phyloP scores from a whole-genome alignment of 2,329 filamentous ascomycete species.

The Fusarium heterosporum region DNA sequence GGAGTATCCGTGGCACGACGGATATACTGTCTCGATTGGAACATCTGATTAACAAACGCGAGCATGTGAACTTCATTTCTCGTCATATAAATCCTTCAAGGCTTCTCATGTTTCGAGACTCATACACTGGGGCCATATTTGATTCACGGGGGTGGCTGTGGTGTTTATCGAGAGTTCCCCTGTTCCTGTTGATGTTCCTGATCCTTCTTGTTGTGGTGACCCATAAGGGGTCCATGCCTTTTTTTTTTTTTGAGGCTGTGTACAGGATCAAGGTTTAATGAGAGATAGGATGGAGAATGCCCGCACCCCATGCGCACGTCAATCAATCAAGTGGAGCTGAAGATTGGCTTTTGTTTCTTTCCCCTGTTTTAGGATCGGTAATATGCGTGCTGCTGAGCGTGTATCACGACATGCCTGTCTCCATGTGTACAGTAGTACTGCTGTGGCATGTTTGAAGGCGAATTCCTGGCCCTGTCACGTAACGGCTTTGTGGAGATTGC shows the following conservation, averaged over 20 bases:
- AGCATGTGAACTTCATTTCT: background rate
- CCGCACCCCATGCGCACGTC: background rate
- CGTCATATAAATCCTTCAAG: background rate
- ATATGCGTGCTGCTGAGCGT: conserved; percentile 1
- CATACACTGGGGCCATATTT: conserved; percentile 3
- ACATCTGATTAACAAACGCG: background rate
- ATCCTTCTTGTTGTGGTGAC: conserved; percentile 1
- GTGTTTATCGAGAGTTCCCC: background rate
- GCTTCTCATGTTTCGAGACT: background rate
- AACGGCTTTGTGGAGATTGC: background rate
- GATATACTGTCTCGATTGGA: background rate
- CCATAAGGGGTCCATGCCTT: background rate
- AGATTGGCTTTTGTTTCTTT: background rate
- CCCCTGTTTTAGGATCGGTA: conserved; percentile 1
- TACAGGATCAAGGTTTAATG: conserved; percentile 4
- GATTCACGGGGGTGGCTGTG: conserved; percentile 27
- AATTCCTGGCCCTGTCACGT: background rate
- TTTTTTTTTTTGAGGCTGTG: background rate
- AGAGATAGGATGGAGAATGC: conserved; percentile 14
- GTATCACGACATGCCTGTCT: background rate
- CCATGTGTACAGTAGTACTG: too few relatives aligned
- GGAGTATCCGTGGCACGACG: background rate
- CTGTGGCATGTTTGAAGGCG: background rate
- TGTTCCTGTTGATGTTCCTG: background rate
- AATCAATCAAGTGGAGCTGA: background rate